Conservation (phyloP, 2,329 filamentous ascomycete genomes). For the Emmonsia crescens region DNA sequence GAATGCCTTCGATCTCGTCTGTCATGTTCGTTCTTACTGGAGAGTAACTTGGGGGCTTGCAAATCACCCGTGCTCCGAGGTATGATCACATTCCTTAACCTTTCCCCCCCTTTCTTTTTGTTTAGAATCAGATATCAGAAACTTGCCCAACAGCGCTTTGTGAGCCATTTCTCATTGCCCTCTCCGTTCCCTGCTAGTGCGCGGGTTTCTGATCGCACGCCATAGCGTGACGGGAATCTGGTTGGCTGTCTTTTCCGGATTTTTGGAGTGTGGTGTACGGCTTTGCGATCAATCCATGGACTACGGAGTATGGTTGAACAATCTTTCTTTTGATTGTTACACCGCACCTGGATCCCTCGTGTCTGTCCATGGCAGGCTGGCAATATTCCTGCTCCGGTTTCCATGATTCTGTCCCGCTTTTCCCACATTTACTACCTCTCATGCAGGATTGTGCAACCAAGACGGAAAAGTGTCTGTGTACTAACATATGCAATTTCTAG, state of each 20-base stretch:
- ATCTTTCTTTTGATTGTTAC: background rate
- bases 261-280: background rate
- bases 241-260: background rate
- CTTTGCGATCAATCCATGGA: background rate
- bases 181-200: background rate
- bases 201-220: background rate
- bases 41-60: background rate
- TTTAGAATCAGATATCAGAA: background rate
- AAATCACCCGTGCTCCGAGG: background rate
- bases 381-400: background rate
- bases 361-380: background rate
- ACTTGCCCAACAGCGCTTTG: background rate
- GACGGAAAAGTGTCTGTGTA: background rate
- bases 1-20: background rate
- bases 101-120: background rate
- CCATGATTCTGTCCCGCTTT: background rate
- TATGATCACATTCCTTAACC: background rate
- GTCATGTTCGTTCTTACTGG: background rate
- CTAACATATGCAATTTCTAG: constrained; percentile 10
- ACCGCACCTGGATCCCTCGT: background rate
- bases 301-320: background rate
- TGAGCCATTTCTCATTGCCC: too few relatives aligned
- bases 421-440: background rate
- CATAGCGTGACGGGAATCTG: background rate
- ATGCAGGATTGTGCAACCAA: background rate